Evolutionary conservation across 1,139 yeast genomes (phyloP), one percentile per base, ranked within the genome.

Genomic region (Sugiyamaella neomexicana): DNA sequence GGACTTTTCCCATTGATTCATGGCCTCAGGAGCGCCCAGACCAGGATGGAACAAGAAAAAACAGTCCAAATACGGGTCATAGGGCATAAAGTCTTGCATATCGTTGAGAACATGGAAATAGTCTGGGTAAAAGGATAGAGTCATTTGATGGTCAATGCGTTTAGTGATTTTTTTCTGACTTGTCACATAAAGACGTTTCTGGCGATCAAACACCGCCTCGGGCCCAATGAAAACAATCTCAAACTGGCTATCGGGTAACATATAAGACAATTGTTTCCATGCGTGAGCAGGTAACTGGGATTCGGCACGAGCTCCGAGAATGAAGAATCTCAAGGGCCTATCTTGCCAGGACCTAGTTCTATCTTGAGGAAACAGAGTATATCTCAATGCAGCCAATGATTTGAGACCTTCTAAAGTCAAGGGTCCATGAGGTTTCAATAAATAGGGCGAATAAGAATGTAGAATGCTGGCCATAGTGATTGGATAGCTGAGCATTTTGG

Each of bases 31-130:
- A 16, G 95, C 87, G 27, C 89, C 86, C 70, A 90, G 81, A 44
- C 97, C 97, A 1, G 99, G 98, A 70, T 93, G 98, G 86, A 91
- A 93, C 53, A 89, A 76, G 78, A 89, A 90, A 74, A 93, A 93
- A 29, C 83, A 82, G 70, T 93, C 99, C 69, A 89, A 80, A 71
- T 91, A 93, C 41, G 99, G 99, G 71, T 93, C 99, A 70, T 91
- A 93, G 13, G 99, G 99, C 84, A 90, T 89, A 69, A 93, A 86
- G 72, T 91, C 97, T 64, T 93, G 95, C 56, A 88, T 85, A 63
- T 89, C 89, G 71, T 93, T 96, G 56, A 87, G 78, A 50, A 87
- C 93, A 68, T 90, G 90, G 82, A 93, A 93, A 71, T 86, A 91
- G 66, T 87, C 86, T 1, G 98, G 88, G 70, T 91, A 96, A 72